A percentile compares a stretch with the other conserved stretches of the same genome.
Evolutionary conservation across 1,139 yeast species (phyloP).

Genomic region (Yamadazyma conglobata): DNA sequence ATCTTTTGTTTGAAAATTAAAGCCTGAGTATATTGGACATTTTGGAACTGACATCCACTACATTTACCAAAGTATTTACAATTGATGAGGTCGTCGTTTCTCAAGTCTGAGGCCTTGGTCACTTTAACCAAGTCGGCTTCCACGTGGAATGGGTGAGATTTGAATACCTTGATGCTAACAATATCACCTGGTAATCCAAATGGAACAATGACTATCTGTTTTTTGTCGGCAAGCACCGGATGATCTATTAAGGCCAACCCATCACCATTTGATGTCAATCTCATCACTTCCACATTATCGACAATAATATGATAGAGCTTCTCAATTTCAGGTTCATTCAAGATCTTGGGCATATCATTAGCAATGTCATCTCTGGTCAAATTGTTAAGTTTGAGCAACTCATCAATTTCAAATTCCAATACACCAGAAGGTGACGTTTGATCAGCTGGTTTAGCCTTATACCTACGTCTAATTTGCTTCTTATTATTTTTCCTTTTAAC

Average conservation of each 20-base stretch:
- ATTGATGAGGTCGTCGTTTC: constrained; percentile 49
- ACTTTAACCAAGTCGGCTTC: constrained; percentile 72
- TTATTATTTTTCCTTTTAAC: constrained; percentile 15
- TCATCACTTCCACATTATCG: constrained; percentile 52
- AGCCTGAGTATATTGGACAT: constrained; percentile 69
- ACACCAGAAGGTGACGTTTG: constrained; percentile 82
- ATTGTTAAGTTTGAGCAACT: constrained; percentile 43
- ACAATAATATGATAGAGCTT: constrained; percentile 59
- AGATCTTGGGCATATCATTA: constrained; percentile 63
- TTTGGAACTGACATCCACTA: constrained; percentile 92
- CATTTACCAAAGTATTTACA: constrained; percentile 48
- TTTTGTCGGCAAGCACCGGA: constrained; percentile 43
- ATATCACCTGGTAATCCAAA: constrained; percentile 86
- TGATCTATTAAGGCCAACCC: constrained; percentile 63
- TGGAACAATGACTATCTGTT: constrained; percentile 64
- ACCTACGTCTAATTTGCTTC: constrained; percentile 29
- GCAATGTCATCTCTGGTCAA: constrained; percentile 46
- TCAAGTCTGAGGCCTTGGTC: constrained; percentile 35
- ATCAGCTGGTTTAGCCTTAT: constrained; percentile 63
- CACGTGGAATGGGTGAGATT: constrained; percentile 71
- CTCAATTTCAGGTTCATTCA: constrained; percentile 55
- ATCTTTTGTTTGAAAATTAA: constrained; percentile 68
- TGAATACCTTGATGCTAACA: constrained; percentile 67
- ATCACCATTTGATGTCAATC: constrained; percentile 75
- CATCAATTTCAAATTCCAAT: constrained; percentile 67